These are phyloP conservation scores for Gynostemma pentaphyllum DNA, from an alignment of 306 rosid species.

Conservation along the genomic window DNA sequence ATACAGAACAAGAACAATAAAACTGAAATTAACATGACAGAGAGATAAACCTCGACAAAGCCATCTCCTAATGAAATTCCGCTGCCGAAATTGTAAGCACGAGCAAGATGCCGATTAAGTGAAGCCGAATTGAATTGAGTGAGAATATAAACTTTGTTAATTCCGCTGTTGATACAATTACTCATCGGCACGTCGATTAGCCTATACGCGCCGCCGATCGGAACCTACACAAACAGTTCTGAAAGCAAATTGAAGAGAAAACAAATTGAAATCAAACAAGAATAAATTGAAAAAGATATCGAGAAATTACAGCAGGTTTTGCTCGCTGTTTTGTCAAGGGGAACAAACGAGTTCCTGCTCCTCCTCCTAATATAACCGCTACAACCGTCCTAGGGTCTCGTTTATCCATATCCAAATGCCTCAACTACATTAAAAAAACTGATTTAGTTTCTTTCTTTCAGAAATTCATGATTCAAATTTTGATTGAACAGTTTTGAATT, in stretches of 20 bases:
- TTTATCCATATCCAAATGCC: background rate
- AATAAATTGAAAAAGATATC: background rate
- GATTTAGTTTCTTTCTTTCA: too few relatives aligned
- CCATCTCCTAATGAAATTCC: conserved; percentile 7
- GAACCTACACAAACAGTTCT: background rate
- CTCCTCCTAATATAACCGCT: background rate
- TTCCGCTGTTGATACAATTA: conserved; percentile 9
- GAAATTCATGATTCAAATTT: too few relatives aligned
- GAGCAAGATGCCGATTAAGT: conserved; percentile 9
- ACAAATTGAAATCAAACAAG: background rate
- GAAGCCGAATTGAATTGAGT: conserved; percentile 6
- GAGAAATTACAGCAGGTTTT: background rate
- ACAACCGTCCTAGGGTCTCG: background rate
- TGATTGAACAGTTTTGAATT: background rate
- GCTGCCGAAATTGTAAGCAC: background rate
- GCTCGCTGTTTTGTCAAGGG: conserved; percentile 3
- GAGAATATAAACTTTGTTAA: conserved; percentile 4
- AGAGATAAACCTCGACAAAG: background rate
- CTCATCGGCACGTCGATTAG: conserved; percentile 12
- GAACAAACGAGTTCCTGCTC: conserved; percentile 5
- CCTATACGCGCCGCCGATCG: conserved; percentile 6
- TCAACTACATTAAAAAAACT: background rate
- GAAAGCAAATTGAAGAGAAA: background rate
- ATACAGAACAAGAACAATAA: background rate
- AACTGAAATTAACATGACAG: background rate